Conservation (phyloP, 768 basidiomycete species). For the Russula abietina region DNA sequence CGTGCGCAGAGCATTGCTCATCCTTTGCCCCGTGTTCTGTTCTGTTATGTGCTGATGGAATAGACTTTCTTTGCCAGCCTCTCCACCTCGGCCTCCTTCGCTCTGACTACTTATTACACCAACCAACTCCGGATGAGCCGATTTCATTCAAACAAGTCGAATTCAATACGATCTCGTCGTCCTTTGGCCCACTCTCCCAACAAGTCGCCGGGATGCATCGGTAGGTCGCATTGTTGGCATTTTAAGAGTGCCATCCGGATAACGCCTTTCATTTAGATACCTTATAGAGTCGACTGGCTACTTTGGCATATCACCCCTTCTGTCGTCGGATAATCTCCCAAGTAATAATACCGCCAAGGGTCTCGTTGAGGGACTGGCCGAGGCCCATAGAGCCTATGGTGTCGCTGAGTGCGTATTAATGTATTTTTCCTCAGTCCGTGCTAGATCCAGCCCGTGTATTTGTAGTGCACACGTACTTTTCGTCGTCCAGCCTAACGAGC, state of each 20-base stretch:
- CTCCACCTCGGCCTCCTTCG: conserved; percentile 87
- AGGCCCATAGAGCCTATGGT: conserved; percentile 77
- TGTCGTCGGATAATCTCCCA: conserved; percentile 58
- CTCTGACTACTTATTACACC: conserved; percentile 89
- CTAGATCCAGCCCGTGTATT: background rate
- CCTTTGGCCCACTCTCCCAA: conserved; percentile 78
- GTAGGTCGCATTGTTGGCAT: conserved; percentile 35
- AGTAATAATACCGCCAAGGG: conserved; percentile 63
- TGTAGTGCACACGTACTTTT: conserved; percentile 64
- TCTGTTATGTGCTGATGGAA: conserved; percentile 22
- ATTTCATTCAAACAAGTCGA: conserved; percentile 85
- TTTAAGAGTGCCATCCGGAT: background rate
- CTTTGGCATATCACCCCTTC: conserved; percentile 49
- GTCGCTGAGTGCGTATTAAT: conserved; percentile 40
- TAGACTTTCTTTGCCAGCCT: conserved; percentile 41
- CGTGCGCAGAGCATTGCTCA: conserved; percentile 30
- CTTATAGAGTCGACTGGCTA: conserved; percentile 61
- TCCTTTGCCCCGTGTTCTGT: background rate
- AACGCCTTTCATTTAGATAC: conserved; percentile 44
- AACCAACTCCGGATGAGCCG: conserved; percentile 33
- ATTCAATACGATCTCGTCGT: conserved; percentile 94
- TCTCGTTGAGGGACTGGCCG: conserved; percentile 69
- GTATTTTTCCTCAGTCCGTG: background rate
- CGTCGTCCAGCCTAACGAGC: conserved; percentile 76
- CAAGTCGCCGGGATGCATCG: conserved; percentile 66